Evolutionary conservation across 768 basidiomycete species (phyloP).

Genomic region (Amanita rubescens): DNA sequence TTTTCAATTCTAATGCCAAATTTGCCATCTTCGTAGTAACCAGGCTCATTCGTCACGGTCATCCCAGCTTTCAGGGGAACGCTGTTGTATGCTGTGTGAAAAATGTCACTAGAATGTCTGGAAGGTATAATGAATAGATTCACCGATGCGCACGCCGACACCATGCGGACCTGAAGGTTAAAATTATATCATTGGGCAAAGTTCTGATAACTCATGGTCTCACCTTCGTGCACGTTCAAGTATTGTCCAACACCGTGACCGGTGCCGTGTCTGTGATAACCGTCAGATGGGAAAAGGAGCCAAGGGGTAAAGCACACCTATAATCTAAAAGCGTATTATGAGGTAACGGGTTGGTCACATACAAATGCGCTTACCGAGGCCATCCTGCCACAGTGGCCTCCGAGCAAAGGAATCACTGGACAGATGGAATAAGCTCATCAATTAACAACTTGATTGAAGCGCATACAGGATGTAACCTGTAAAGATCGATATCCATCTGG

Average conservation of each 20-base stretch:
- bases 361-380: slow-evolving; percentile 51
- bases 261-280: slow-evolving; percentile 63
- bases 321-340: slow-evolving; percentile 37
- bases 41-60: slow-evolving; percentile 92
- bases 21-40: slow-evolving; percentile 84
- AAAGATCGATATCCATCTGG: not conserved
- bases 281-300: slow-evolving; percentile 3
- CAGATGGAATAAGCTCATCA: slow-evolving; percentile 33
- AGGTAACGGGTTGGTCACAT: slow-evolving; percentile 4
- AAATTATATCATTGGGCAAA: not conserved
- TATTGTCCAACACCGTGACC: slow-evolving; percentile 95
- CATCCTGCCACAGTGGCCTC: slow-evolving; percentile 77
- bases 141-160: slow-evolving; percentile 51
- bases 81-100: slow-evolving; percentile 56
- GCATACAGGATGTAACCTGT: slow-evolving; percentile 52
- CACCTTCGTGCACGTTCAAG: slow-evolving; percentile 89
- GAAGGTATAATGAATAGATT: not conserved
- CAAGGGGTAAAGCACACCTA: slow-evolving; percentile 27
- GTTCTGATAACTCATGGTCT: not conserved
- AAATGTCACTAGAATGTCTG: not conserved
- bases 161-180: slow-evolving; percentile 44
- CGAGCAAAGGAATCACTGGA: slow-evolving; percentile 76
- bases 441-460: not conserved
- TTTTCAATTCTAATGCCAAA: slow-evolving; percentile 95
- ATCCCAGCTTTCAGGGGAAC: slow-evolving; percentile 73